These are phyloP conservation scores for Cyclotella baltica DNA, from an alignment of 108 stramenopile species.

Conservation along the genomic window DNA sequence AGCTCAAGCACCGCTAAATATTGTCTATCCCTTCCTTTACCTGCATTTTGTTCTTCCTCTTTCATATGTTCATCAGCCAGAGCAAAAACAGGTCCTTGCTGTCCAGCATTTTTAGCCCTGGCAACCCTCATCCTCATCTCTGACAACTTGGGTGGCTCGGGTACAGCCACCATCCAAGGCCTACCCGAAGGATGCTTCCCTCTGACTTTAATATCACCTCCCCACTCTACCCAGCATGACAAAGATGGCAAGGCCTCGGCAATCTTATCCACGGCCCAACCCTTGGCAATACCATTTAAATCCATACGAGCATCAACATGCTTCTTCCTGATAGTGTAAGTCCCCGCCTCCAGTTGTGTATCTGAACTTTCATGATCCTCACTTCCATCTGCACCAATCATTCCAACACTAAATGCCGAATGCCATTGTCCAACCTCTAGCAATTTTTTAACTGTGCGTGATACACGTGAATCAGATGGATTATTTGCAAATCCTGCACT, in stretches of 20 bases:
- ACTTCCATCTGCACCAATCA: slow-evolving; percentile 1
- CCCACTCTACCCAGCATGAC: slow-evolving; percentile 56
- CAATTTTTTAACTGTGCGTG: slow-evolving; percentile 35
- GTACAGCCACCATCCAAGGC: slow-evolving; percentile 52
- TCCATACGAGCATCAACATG: slow-evolving; percentile 49
- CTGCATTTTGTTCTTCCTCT: slow-evolving; percentile 9
- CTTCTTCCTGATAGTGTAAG: slow-evolving; percentile 39
- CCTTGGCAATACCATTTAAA: slow-evolving; percentile 60
- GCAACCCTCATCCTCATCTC: slow-evolving; percentile 28
- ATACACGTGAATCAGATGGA: slow-evolving; percentile 36
- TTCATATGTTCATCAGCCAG: slow-evolving; percentile 37
- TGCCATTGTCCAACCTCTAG: slow-evolving; percentile 46
- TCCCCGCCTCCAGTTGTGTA: background rate
- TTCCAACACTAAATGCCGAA: slow-evolving; percentile 40
- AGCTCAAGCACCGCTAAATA: slow-evolving; percentile 54
- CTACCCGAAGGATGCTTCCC: slow-evolving; percentile 54
- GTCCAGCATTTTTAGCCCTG: slow-evolving; percentile 24
- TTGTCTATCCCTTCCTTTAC: slow-evolving; percentile 7
- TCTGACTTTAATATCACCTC: slow-evolving; percentile 58
- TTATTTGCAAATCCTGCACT: slow-evolving; percentile 41
- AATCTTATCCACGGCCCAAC: slow-evolving; percentile 59
- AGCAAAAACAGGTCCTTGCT: slow-evolving; percentile 30
- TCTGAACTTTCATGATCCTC: slow-evolving; percentile 1
- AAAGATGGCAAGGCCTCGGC: slow-evolving; percentile 37
- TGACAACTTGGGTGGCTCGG: slow-evolving; percentile 52